Base-by-base conservation (phyloP, 306 rosid species). In the Ormosia semicastrata region DNA sequence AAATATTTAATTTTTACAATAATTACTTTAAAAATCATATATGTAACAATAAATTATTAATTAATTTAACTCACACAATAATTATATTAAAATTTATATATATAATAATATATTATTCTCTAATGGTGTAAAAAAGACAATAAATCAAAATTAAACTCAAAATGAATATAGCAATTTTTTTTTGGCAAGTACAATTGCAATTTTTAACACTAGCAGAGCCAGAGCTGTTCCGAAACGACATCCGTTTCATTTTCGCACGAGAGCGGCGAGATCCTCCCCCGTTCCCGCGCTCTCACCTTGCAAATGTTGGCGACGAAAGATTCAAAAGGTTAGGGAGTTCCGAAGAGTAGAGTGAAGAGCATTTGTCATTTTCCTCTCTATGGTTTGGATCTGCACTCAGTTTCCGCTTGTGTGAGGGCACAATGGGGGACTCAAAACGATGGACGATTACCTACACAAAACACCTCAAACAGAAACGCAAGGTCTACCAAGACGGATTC, bases 361-460 rank as follows among this genome's bases (percentile, higher is more conserved):
- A 52, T 11, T 71, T 41, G 13, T 15, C 15, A 66, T 34, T 46
- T 73, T 37, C 8, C 41, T 73, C 33, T 56, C 8, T n/a, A 4
- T 39, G 18, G 3, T 44, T 49, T 15, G 68, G 30, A 5, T 29
- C 32, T 46, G n/a, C 11, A 24, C 66, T 18, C 41, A 52, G 67
- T 30, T 15, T 59, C 64, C 5, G 18, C 36, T 36, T 30, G 12
- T 14, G 80, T 34, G 44, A 30, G 34, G 5, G 13, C 47, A 40
- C 76, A 71, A 90, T 90, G 97, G 90, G 18, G 81, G 90, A 88
- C 43, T 54, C 72, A 82, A 88, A 90, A 81, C 92, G 92, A 64
- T 93, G 98, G 98, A 86, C 70, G 73, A 95, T 87, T 54, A 95
- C 94, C 79, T 92, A 90, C 89, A 88, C 97, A 1, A 95, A 87